Conservation (phyloP, 2,329 filamentous ascomycete species). For the Macrophomina tecta region DNA sequence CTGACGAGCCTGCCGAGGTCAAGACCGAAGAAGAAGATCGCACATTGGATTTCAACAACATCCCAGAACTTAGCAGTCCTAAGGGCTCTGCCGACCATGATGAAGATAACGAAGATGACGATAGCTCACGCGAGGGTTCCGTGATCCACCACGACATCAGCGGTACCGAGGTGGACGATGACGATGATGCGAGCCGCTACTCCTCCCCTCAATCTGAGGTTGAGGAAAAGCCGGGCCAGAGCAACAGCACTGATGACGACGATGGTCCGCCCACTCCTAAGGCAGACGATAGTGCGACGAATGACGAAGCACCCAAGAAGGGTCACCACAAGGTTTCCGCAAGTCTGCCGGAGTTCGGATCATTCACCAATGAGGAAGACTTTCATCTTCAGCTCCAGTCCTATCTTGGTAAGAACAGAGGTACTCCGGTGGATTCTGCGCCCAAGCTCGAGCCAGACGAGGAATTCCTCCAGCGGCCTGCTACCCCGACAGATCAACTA, state of each 20-base stretch:
- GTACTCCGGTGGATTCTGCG: constrained; percentile 35
- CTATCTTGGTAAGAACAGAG: constrained; percentile 52
- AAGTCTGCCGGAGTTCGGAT: constrained; percentile 55
- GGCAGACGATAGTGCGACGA: constrained; percentile 37
- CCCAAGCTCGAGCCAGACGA: constrained; percentile 47
- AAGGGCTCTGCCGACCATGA: constrained; percentile 48
- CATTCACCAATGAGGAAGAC: constrained; percentile 57
- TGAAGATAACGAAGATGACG: constrained; percentile 24
- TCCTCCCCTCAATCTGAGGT: constrained; percentile 47
- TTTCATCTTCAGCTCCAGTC: constrained; percentile 62
- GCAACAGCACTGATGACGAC: constrained; percentile 46
- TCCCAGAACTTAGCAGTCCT: constrained; percentile 67
- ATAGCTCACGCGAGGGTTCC: constrained; percentile 50
- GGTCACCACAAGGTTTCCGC: constrained; percentile 6
- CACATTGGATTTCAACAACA: constrained; percentile 63
- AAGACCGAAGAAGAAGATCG: constrained; percentile 58
- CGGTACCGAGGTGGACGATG: constrained; percentile 49
- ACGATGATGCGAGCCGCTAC: constrained; percentile 65
- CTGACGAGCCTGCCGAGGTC: constrained; percentile 69
- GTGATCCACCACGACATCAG: constrained; percentile 61
- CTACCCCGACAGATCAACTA: constrained; percentile 51
- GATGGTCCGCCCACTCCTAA: constrained; percentile 56
- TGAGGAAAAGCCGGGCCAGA: constrained; percentile 41
- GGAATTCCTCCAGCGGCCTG: constrained; percentile 55
- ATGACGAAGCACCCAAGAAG: constrained; percentile 26